Evolutionary conservation across 495 filamentous ascomycete species (phyloP), one percentile per base, ranked within the genome.

Genomic region (Penicillium turbatum): DNA sequence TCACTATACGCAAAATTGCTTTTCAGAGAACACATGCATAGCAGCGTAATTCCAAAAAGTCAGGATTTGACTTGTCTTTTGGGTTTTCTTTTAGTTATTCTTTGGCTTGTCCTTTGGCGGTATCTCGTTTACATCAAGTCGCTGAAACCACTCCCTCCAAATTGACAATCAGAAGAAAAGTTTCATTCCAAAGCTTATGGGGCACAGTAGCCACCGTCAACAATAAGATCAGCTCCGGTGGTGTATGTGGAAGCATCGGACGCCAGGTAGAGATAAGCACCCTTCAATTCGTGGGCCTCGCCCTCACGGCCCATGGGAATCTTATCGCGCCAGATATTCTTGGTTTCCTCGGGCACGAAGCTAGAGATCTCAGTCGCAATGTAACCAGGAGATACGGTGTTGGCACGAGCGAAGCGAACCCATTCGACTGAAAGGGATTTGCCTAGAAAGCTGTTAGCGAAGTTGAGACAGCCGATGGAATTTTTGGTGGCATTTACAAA

Each of bases 241-340:
- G 87, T 95, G 67, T 90, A 96, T 54, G 81, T 87, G 24, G 83
- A 79, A 2, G 90, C 90, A 70, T 95, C 90, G 11, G 84, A 88
- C 4, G 89, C 90, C 51, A 96, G 70, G 64, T 92, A 95, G n/a
- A 95, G 71, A 62, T 87, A 96, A 5, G 86, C 88, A 6, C 91
- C 91, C 76, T 95, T 95, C 45, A 96, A 72, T 74, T 96, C 91
- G 43, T 80, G 78, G 0, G 83, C 74, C n/a, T 56, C 57, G 29
- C 67, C 72, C 54, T 72, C 70, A 35, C 72, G 69, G 19, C 87
- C 87, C 86, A 95, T 87, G 9, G 90, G 90, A 32, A 86, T 92
- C 77, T 89, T 92, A 51, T 84, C 82, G 56, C 79, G 82, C 84
- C 88, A 91, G 42, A 87, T 78, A 3, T 80, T 76, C 76, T 90